phyloP scores from a whole-genome alignment of 805 yeast species.

The Cephaloascus albidus region DNA sequence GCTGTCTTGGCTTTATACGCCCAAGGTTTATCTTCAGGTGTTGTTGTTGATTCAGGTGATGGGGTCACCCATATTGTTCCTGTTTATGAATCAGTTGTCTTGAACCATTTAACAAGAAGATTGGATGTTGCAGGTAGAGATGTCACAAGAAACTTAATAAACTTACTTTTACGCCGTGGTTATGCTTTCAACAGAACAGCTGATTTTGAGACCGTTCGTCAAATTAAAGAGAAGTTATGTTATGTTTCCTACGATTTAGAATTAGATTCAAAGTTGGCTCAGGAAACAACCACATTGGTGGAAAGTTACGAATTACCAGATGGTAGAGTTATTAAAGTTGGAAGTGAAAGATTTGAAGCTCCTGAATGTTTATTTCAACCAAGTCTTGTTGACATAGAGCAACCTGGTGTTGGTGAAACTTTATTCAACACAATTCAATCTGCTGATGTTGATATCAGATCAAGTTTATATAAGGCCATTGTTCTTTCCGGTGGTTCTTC shows the following conservation, averaged over 20 bases:
- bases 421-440: constrained; percentile 88
- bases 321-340: constrained; percentile 88
- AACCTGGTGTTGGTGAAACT: constrained; percentile 92
- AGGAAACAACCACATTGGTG: constrained; percentile 92
- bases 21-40: constrained; percentile 94
- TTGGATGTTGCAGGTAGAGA: constrained; percentile 98
- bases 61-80: constrained; percentile 99
- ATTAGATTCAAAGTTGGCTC: constrained; percentile 77
- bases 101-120: constrained; percentile 86
- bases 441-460: constrained; percentile 89
- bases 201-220: constrained; percentile 97
- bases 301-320: constrained; percentile 92
- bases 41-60: constrained; percentile 97
- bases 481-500: constrained; percentile 97
- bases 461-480: constrained; percentile 82
- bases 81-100: constrained; percentile 93
- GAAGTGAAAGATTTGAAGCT: constrained; percentile 93
- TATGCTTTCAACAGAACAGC: constrained; percentile 98
- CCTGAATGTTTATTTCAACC: constrained; percentile 98
- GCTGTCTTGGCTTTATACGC: constrained; percentile 98
- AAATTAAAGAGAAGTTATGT: constrained; percentile 92
- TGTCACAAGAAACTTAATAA: constrained; percentile 93
- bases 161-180: constrained; percentile 85
- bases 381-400: constrained; percentile 87
- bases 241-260: constrained; percentile 92